Evolutionary conservation across 192 early-diverging fungal genomes (phyloP).

Genomic region (Powellomyces hirtus): DNA sequence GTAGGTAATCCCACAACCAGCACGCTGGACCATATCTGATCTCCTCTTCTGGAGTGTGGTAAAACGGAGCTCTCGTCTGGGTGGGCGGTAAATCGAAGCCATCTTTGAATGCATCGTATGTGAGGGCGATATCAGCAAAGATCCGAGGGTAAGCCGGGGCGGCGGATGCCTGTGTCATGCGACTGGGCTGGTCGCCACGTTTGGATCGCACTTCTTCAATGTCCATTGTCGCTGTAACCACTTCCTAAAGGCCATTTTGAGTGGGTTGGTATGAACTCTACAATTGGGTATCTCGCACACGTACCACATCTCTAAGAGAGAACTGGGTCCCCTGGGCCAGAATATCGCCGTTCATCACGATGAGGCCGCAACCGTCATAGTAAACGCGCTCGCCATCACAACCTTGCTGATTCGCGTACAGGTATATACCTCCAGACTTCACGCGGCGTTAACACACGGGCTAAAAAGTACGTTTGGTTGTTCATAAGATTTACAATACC

Average conservation of each 20-base stretch:
- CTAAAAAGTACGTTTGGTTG: neutral
- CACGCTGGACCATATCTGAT: constrained; percentile 94
- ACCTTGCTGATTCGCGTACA: constrained; percentile 95
- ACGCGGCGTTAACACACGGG: neutral
- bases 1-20: constrained; percentile 99
- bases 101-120: constrained; percentile 25
- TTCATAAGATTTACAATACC: constrained; percentile 36
- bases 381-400: constrained; percentile 98
- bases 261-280: too few species aligned
- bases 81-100: constrained; percentile 49
- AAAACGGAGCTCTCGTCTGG: constrained; percentile 38
- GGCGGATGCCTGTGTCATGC: constrained; percentile 77
- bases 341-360: constrained; percentile 85
- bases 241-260: constrained; percentile 72
- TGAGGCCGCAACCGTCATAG: constrained; percentile 92
- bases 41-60: constrained; percentile 84
- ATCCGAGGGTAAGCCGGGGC: constrained; percentile 67
- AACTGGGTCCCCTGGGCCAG: constrained; percentile 92
- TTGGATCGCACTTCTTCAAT: constrained; percentile 83
- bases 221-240: constrained; percentile 87
- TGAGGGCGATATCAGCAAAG: constrained; percentile 42
- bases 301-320: constrained; percentile 83
- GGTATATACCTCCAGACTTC: constrained; percentile 87
- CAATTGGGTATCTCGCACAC: constrained; percentile 13
- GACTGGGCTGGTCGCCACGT: constrained; percentile 66